Evolutionary conservation across 768 basidiomycete genomes (phyloP).

Genomic region (Leccinellum albellum): DNA sequence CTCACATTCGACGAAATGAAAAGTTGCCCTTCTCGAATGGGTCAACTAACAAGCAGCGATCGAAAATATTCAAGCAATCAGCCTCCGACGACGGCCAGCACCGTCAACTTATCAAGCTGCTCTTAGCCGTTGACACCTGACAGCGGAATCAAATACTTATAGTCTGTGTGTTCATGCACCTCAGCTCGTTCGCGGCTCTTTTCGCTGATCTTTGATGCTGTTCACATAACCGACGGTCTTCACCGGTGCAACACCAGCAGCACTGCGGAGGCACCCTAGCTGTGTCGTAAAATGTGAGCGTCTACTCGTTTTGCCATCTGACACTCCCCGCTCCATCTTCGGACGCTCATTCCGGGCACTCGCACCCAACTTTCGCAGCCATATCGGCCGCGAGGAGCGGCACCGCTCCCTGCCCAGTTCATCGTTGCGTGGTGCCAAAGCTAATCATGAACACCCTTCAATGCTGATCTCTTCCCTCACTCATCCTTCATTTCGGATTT

Average conservation of each 20-base stretch:
- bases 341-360: constrained; percentile 3
- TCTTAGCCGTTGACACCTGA: constrained; percentile 20
- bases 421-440: constrained; percentile 25
- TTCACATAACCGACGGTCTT: constrained; percentile 14
- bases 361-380: constrained; percentile 10
- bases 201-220: constrained; percentile 25
- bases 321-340: neutral
- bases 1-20: neutral
- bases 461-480: constrained; percentile 35
- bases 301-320: constrained; percentile 1
- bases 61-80: constrained; percentile 12
- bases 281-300: constrained; percentile 22
- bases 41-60: constrained; percentile 8
- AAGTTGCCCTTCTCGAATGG: neutral
- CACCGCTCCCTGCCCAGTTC: constrained; percentile 24
- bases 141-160: constrained; percentile 29
- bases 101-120: constrained; percentile 3
- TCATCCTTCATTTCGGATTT: constrained; percentile 35
- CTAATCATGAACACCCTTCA: constrained; percentile 33
- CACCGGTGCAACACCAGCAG: constrained; percentile 3
- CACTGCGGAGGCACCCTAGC: neutral
- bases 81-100: constrained; percentile 4
- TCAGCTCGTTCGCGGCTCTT: constrained; percentile 3
- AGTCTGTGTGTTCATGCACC: constrained; percentile 13
- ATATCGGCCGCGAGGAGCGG: constrained; percentile 27